These are phyloP conservation scores for Aaosphaeria pasadenensis DNA, from an alignment of 2,329 filamentous ascomycete genomes.

Conservation along the genomic window DNA sequence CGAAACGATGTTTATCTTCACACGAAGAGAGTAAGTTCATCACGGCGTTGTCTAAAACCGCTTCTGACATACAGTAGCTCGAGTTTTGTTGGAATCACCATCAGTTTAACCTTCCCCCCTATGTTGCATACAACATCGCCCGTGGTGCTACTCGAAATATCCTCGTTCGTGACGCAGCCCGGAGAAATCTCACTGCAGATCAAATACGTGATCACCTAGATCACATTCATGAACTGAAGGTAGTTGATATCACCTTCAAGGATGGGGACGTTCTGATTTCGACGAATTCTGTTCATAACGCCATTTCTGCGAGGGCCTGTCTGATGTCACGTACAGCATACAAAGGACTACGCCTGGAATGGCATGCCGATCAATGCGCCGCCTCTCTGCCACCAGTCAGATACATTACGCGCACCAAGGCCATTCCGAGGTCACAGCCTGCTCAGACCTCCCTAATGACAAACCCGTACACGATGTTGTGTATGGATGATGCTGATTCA, in stretches of 20 bases:
- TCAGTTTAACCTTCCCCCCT: conserved; percentile 63
- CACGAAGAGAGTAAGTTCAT: conserved; percentile 59
- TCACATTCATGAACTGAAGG: conserved; percentile 75
- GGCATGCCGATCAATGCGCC: conserved; percentile 70
- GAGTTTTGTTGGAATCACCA: conserved; percentile 67
- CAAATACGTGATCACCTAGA: conserved; percentile 70
- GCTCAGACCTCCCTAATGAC: conserved; percentile 15
- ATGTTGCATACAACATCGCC: conserved; percentile 63
- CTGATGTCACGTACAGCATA: conserved; percentile 69
- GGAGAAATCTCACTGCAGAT: conserved; percentile 56
- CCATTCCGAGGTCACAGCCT: too few species aligned
- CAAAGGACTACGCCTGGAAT: conserved; percentile 68
- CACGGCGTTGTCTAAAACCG: neutral
- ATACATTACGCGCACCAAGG: too few species aligned
- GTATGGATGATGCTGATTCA: conserved; percentile 20
- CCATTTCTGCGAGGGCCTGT: conserved; percentile 72
- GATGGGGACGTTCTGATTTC: conserved; percentile 63
- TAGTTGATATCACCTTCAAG: conserved; percentile 62
- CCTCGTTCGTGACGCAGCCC: conserved; percentile 58
- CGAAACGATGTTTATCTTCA: conserved; percentile 67
- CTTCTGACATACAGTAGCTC: conserved; percentile 48
- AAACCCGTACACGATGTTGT: conserved; percentile 31
- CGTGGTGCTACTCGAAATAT: conserved; percentile 72
- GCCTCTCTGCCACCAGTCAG: conserved; percentile 47
- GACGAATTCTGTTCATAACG: conserved; percentile 74